A percentile compares a stretch with the other conserved stretches of the same genome.
Conservation (phyloP, 2,329 filamentous ascomycete genomes). For the Neofusicoccum sp. region DNA sequence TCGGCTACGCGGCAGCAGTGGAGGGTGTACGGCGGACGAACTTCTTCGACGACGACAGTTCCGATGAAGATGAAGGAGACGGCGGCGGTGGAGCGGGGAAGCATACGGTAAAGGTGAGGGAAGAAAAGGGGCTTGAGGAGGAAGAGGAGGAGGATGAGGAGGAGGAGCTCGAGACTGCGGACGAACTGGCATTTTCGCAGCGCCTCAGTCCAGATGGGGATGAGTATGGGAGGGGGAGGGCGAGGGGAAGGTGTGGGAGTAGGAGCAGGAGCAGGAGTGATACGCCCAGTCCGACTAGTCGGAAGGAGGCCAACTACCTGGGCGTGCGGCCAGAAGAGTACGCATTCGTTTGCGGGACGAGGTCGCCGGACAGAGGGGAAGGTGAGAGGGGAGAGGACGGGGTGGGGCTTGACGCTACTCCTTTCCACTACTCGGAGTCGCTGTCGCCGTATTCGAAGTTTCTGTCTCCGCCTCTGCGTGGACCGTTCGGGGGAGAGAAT, state of each 20-base stretch:
- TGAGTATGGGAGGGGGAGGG: no score
- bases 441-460: no score
- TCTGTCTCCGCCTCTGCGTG: no score
- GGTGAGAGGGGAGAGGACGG: background rate
- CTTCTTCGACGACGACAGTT: conserved; percentile 35
- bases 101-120: no score
- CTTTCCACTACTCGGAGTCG: no score
- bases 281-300: background rate
- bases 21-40: conserved; percentile 30
- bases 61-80: conserved; percentile 15
- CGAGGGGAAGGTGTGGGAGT: no score
- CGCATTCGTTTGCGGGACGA: conserved; percentile 2
- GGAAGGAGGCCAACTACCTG: background rate
- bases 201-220: background rate
- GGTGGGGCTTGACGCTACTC: background rate
- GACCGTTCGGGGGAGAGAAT: no score
- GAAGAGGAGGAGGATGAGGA: background rate
- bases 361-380: background rate
- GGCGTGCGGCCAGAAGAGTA: conserved; percentile 7
- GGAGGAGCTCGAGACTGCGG: background rate
- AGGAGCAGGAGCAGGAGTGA: no score
- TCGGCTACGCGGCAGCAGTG: conserved; percentile 8
- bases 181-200: conserved; percentile 10
- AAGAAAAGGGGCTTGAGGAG: no score
- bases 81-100: background rate